Base-by-base conservation (phyloP, 768 basidiomycete species). In the Kondoa malvinella region DNA sequence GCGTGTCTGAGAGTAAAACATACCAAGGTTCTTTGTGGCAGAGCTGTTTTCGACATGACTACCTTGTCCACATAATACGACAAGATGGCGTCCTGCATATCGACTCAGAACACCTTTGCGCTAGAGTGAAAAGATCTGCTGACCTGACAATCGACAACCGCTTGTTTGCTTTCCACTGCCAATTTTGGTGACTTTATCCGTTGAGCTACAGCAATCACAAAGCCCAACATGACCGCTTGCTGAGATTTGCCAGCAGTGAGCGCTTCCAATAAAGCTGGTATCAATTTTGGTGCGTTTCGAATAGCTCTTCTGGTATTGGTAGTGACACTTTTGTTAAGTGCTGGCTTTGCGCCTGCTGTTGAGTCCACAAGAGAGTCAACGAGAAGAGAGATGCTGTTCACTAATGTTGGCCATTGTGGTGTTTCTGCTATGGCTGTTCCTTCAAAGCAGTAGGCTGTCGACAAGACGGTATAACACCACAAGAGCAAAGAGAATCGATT, bases 11-110 rank as follows among this genome's bases (percentile, higher is more conserved):
- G 40, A 8, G 12, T 50, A 8, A 17, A 4, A 66, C 76, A 62
- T 31, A 89, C 69, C 79, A 80, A 69, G 25, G 82, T 74, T 70
- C 94, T 85, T 1, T 77, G 67, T 0, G 86, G 81, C 8, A 89
- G 80, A 1, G 81, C 75, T 0, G 78, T 78, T 77, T 86, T 88
- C 0, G 88, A 82, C 78, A 87, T 83, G 25, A 94, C 75, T 3
- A 92, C 79, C 4, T 81, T 76, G 26, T 76, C 81, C 0, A 81
- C 77, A 73, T 89, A 91, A 32, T 85, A 78, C 21, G 77, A 76
- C 21, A 87, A 68, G 40, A 92, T 81, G 1, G 80, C 82, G 60
- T 50, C 12, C 40, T 50, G 8, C 21, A 50, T n/a, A n/a, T n/a
- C n/a, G n/a, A n/a, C n/a, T n/a, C n/a, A n/a, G n/a, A n/a, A n/a